phyloP scores from a whole-genome alignment of 2,329 filamentous ascomycete species.

The Aspergillus bombycis region DNA sequence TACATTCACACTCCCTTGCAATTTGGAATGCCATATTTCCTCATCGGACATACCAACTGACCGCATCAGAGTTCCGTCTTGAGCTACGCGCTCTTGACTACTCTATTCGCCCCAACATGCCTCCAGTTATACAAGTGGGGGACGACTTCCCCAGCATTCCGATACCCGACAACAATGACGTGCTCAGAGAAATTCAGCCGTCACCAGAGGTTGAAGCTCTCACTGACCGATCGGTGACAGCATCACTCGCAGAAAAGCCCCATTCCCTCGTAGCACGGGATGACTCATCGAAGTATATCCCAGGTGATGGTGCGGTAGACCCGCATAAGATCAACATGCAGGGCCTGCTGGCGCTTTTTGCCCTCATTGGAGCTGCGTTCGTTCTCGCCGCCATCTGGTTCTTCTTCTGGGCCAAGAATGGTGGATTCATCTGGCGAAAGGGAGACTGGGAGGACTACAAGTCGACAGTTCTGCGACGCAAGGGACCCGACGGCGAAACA shows the following conservation, averaged over 20 bases:
- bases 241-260: slow-evolving; percentile 26
- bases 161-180: slow-evolving; percentile 15
- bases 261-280: slow-evolving; percentile 34
- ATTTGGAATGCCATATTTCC: slow-evolving; percentile 14
- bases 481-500: slow-evolving; percentile 85
- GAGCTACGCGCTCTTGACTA: slow-evolving; percentile 41
- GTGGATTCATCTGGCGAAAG: slow-evolving; percentile 83
- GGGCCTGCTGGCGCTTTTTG: slow-evolving; percentile 83
- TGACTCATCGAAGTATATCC: slow-evolving; percentile 26
- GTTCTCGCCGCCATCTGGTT: slow-evolving; percentile 85
- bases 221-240: not conserved
- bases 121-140: slow-evolving; percentile 31
- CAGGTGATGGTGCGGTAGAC: slow-evolving; percentile 44
- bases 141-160: slow-evolving; percentile 27
- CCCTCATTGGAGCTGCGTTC: slow-evolving; percentile 76
- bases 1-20: not conserved
- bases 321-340: slow-evolving; percentile 51
- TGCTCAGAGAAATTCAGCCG: slow-evolving; percentile 7
- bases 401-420: slow-evolving; percentile 98
- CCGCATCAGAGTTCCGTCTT: slow-evolving; percentile 31
- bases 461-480: slow-evolving; percentile 84
- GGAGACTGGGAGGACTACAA: slow-evolving; percentile 99
- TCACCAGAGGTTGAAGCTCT: slow-evolving; percentile 1
- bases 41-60: slow-evolving; percentile 12
- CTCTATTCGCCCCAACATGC: slow-evolving; percentile 30